These are phyloP conservation scores for Galerina marginata DNA, from an alignment of 768 basidiomycete species.

Conservation along the genomic window DNA sequence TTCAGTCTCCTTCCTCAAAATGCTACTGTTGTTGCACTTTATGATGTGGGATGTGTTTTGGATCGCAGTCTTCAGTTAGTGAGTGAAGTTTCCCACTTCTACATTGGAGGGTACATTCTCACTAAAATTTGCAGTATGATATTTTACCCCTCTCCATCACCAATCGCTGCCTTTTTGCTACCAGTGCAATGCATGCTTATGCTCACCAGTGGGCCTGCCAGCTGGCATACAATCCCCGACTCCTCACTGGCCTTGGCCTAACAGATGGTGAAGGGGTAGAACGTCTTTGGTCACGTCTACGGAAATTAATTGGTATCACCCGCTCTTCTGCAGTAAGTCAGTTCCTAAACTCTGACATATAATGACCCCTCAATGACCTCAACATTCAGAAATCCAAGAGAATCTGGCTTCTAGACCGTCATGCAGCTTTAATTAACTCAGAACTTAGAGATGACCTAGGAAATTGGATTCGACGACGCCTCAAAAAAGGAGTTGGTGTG, in stretches of 20 bases:
- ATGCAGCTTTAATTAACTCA: conserved; percentile 26
- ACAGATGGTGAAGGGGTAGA: conserved; percentile 43
- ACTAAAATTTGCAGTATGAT: conserved; percentile 23
- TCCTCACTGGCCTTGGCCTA: conserved; percentile 34
- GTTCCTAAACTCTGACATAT: background rate
- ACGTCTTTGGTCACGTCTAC: conserved; percentile 34
- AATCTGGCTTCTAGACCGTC: conserved; percentile 41
- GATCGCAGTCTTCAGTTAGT: conserved; percentile 36
- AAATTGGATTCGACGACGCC: conserved; percentile 32
- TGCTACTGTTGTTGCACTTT: conserved; percentile 31
- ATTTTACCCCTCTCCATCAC: conserved; percentile 25
- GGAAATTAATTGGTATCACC: conserved; percentile 39
- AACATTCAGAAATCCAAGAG: conserved; percentile 22
- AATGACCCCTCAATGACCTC: background rate
- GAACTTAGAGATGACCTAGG: conserved; percentile 36
- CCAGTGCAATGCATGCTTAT: conserved; percentile 40
- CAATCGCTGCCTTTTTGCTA: conserved; percentile 30
- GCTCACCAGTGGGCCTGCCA: conserved; percentile 22
- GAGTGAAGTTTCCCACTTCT: conserved; percentile 22
- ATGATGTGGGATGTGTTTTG: conserved; percentile 41
- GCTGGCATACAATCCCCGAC: conserved; percentile 37
- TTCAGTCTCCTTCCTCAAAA: conserved; percentile 26
- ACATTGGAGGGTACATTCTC: too few species aligned
- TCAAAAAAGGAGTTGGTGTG: conserved; percentile 6
- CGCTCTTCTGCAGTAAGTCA: conserved; percentile 36